phyloP scores from a whole-genome alignment of 148 eudicot species.

The Rhododendron vialii region DNA sequence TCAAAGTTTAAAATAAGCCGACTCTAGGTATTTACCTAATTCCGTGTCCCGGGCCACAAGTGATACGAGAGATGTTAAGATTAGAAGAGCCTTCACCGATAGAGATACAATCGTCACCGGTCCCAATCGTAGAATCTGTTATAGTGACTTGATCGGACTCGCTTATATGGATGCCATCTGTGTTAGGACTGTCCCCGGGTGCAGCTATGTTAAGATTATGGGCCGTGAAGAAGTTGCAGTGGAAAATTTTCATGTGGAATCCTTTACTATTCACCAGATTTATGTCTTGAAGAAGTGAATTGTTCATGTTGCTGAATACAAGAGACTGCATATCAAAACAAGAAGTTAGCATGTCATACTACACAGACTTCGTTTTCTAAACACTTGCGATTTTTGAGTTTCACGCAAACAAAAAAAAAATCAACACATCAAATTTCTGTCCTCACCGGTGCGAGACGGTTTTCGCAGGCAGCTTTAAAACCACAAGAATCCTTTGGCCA shows the following conservation, averaged over 20 bases:
- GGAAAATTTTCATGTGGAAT: constrained; percentile 34
- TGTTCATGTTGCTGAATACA: constrained; percentile 13
- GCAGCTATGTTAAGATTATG: constrained; percentile 34
- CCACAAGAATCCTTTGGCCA: constrained; percentile 16
- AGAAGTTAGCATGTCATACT: not conserved
- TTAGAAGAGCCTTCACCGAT: constrained; percentile 42
- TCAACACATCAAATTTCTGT: not conserved
- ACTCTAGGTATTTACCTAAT: constrained; percentile 30
- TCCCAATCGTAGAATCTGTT: constrained; percentile 25
- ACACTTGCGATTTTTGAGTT: not conserved
- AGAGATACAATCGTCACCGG: constrained; percentile 61
- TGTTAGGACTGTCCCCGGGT: constrained; percentile 38
- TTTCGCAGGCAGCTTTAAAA: not conserved
- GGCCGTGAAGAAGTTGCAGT: constrained; percentile 23
- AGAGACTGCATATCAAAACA: constrained; percentile 35
- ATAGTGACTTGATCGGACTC: constrained; percentile 27
- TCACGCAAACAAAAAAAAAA: not conserved
- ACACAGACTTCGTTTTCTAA: not conserved
- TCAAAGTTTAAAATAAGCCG: not conserved
- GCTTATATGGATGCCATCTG: constrained; percentile 57
- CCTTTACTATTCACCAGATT: constrained; percentile 37
- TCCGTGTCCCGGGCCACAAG: constrained; percentile 65
- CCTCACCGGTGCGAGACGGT: constrained; percentile 28
- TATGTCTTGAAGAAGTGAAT: constrained; percentile 25
- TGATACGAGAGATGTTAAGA: constrained; percentile 21